These are phyloP conservation scores for Dunaliella sp. DNA, from an alignment of 139 green algal genomes.

Conservation along the genomic window DNA sequence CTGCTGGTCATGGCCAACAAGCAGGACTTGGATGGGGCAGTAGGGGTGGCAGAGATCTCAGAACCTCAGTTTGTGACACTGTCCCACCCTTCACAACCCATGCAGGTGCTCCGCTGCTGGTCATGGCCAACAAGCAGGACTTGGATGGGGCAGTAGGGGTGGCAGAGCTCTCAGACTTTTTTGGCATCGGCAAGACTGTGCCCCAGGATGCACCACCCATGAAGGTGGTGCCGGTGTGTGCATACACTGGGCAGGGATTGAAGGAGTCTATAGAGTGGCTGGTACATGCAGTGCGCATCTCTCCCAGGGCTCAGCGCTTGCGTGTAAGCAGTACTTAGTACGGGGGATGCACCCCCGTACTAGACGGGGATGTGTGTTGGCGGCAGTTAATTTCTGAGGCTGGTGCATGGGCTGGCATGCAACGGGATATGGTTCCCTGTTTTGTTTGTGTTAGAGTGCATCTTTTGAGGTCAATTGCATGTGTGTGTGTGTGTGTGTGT, in stretches of 20 bases:
- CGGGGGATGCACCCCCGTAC: no score
- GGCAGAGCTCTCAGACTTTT: slow-evolving; percentile 30
- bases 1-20: slow-evolving; percentile 95
- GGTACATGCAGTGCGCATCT: slow-evolving; percentile 69
- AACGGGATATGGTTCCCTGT: no score
- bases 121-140: slow-evolving; percentile 95
- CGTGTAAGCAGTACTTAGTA: slow-evolving; percentile 5
- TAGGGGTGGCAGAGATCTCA: slow-evolving; percentile 17
- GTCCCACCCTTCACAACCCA: no score
- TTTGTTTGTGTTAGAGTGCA: no score
- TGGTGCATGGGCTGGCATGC: neutral
- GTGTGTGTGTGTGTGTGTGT: neutral
- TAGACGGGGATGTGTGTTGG: no score
- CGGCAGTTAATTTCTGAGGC: no score
- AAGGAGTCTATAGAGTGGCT: slow-evolving; percentile 83
- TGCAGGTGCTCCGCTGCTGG: slow-evolving; percentile 84
- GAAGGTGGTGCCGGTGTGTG: slow-evolving; percentile 66
- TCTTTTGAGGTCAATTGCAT: neutral
- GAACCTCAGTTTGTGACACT: no score
- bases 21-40: slow-evolving; percentile 62
- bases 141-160: slow-evolving; percentile 25
- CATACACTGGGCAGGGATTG: slow-evolving; percentile 72
- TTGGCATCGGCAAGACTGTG: slow-evolving; percentile 52
- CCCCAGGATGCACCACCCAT: slow-evolving; percentile 25
- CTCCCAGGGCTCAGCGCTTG: slow-evolving; percentile 32